Conservation (phyloP, 768 basidiomycete species). For the Jaapia argillacea region DNA sequence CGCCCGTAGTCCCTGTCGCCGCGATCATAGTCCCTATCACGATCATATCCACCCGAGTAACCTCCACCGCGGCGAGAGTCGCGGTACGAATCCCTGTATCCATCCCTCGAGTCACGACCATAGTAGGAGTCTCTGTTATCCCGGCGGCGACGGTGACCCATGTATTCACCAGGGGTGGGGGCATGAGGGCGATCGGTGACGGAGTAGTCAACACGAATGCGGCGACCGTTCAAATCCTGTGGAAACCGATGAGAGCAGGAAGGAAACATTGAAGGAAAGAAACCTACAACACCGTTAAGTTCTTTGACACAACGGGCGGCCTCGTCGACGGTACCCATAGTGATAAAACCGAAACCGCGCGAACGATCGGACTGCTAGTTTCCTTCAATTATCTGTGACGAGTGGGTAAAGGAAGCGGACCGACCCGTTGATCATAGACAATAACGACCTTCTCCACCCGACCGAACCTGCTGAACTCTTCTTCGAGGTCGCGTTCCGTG, state of each 20-base stretch:
- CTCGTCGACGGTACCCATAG: slow-evolving; percentile 84
- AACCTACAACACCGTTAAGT: slow-evolving; percentile 82
- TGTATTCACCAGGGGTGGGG: slow-evolving; percentile 96
- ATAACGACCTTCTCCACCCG: slow-evolving; percentile 92
- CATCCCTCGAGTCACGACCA: slow-evolving; percentile 29
- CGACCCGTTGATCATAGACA: slow-evolving; percentile 91
- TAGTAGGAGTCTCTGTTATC: slow-evolving; percentile 24
- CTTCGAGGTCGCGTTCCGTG: slow-evolving; percentile 86
- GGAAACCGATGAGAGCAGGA: slow-evolving; percentile 1
- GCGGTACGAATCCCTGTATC: slow-evolving; percentile 30
- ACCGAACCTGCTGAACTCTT: slow-evolving; percentile 86
- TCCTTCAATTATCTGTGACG: slow-evolving; percentile 9
- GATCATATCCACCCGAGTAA: slow-evolving; percentile 33
- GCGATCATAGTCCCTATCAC: slow-evolving; percentile 39
- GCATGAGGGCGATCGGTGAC: slow-evolving; percentile 91
- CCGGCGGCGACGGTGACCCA: slow-evolving; percentile 74
- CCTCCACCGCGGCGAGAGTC: slow-evolving; percentile 29
- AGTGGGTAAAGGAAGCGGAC: slow-evolving; percentile 21
- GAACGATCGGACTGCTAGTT: slow-evolving; percentile 76
- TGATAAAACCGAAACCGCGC: slow-evolving; percentile 96
- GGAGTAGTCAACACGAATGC: slow-evolving; percentile 95
- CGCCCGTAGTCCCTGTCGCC: slow-evolving; percentile 20
- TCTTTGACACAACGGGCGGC: slow-evolving; percentile 82
- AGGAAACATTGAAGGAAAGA: not conserved
- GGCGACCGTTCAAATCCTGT: slow-evolving; percentile 89